phyloP scores from a whole-genome alignment of 805 yeast genomes.

The Wickerhamiella vanderwaltii region DNA sequence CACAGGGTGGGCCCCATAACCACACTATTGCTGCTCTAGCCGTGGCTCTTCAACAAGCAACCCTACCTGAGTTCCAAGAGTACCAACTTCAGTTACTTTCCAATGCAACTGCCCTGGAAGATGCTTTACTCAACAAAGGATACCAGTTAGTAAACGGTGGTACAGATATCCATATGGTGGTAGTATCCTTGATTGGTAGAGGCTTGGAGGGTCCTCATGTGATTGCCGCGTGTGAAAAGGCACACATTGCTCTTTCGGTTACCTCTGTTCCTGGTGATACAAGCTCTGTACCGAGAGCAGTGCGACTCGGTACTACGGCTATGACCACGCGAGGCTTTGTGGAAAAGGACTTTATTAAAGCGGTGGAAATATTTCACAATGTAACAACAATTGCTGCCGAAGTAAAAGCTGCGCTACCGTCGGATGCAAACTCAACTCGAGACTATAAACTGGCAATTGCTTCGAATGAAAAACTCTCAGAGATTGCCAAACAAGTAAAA shows the following conservation, averaged over 20 bases:
- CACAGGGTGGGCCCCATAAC: slow-evolving; percentile 99
- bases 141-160: slow-evolving; percentile 85
- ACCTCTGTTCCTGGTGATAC: slow-evolving; percentile 97
- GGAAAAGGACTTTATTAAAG: slow-evolving; percentile 68
- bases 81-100: slow-evolving; percentile 79
- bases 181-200: slow-evolving; percentile 67
- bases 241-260: slow-evolving; percentile 90
- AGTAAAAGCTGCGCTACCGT: slow-evolving; percentile 69
- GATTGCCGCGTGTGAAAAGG: slow-evolving; percentile 85
- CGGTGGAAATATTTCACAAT: slow-evolving; percentile 64
- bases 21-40: slow-evolving; percentile 97
- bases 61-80: slow-evolving; percentile 75
- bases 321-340: slow-evolving; percentile 96
- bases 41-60: slow-evolving; percentile 90
- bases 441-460: slow-evolving; percentile 81
- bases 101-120: slow-evolving; percentile 75
- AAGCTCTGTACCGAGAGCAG: slow-evolving; percentile 92
- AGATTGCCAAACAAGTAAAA: slow-evolving; percentile 18
- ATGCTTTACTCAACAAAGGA: slow-evolving; percentile 54
- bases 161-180: slow-evolving; percentile 93
- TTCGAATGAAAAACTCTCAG: slow-evolving; percentile 22
- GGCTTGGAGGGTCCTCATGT: slow-evolving; percentile 93
- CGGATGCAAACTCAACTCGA: slow-evolving; percentile 85
- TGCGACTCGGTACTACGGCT: slow-evolving; percentile 96
- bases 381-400: slow-evolving; percentile 65